Evolutionary conservation across 2,329 filamentous ascomycete species (phyloP).

Genomic region (Trichoderma gracile): DNA sequence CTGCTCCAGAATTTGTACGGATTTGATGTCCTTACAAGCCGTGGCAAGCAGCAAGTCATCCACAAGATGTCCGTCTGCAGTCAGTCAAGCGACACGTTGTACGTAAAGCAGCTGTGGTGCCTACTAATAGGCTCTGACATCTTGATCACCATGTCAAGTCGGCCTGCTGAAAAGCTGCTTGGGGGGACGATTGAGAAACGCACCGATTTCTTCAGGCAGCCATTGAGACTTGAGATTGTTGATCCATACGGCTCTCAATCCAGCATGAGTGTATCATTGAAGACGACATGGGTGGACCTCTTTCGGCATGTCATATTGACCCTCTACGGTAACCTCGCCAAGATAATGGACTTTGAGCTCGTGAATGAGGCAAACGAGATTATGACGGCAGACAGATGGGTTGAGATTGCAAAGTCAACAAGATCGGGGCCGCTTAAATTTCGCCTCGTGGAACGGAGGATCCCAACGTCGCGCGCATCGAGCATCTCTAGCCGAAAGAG

Average conservation of each 20-base stretch:
- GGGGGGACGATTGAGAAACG: neutral
- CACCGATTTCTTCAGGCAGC: neutral
- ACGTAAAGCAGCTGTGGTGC: neutral
- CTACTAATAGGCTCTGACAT: neutral
- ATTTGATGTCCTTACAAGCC: neutral
- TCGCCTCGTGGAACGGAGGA: neutral
- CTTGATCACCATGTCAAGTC: neutral
- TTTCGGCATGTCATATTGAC: slow-evolving; percentile 4
- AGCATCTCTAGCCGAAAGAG: neutral
- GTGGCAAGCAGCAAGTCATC: slow-evolving; percentile 1
- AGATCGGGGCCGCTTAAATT: neutral
- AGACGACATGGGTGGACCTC: slow-evolving; percentile 1
- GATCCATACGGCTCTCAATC: neutral
- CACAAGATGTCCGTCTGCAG: neutral
- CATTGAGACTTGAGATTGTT: neutral
- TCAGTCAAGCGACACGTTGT: neutral
- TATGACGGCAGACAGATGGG: neutral
- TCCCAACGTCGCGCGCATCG: neutral
- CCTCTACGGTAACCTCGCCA: neutral
- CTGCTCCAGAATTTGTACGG: slow-evolving; percentile 5
- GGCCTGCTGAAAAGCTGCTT: neutral
- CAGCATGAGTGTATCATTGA: slow-evolving; percentile 2
- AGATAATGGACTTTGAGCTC: neutral
- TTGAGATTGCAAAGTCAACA: neutral
- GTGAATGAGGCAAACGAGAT: neutral